A percentile compares a stretch with the other conserved stretches of the same genome.
phyloP scores from a whole-genome alignment of 129 eudicot species.

The Escallonia herrerae region DNA sequence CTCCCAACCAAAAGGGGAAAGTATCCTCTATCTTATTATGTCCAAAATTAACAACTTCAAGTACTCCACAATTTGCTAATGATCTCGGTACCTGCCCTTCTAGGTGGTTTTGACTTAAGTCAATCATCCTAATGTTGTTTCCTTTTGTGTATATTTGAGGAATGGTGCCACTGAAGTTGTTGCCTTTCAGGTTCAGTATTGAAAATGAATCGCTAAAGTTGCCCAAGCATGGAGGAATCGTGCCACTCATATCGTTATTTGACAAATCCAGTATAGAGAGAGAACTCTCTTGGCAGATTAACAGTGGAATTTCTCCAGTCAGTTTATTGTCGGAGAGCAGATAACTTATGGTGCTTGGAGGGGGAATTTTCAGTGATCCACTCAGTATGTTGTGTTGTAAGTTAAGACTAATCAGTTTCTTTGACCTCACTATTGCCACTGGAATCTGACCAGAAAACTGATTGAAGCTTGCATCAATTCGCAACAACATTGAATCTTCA shows the following conservation, averaged over 20 bases:
- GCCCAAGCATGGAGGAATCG: constrained; percentile 8
- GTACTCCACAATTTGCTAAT: constrained; percentile 13
- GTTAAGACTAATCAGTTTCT: no score
- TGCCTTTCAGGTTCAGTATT: background rate
- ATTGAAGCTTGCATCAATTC: no score
- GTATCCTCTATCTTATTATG: constrained; percentile 3
- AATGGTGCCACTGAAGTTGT: constrained; percentile 13
- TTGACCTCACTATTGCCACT: no score
- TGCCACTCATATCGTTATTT: constrained; percentile 5
- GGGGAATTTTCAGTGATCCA: constrained; percentile 10
- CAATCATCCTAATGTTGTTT: constrained; percentile 6
- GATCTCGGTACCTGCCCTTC: constrained; percentile 19
- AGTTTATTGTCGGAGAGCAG: background rate
- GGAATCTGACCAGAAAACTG: no score
- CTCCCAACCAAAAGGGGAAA: constrained; percentile 21
- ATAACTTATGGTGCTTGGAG: background rate
- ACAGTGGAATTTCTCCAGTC: background rate
- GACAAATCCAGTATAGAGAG: constrained; percentile 5
- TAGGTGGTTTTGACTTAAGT: constrained; percentile 16
- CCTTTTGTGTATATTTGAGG: background rate
- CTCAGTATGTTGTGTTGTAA: background rate
- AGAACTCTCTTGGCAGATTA: background rate
- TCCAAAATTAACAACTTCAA: constrained; percentile 8
- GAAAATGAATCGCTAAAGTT: constrained; percentile 1
- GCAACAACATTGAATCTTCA: no score